Conservation (phyloP, 495 filamentous ascomycete genomes). For the Xylaria nigripes region DNA sequence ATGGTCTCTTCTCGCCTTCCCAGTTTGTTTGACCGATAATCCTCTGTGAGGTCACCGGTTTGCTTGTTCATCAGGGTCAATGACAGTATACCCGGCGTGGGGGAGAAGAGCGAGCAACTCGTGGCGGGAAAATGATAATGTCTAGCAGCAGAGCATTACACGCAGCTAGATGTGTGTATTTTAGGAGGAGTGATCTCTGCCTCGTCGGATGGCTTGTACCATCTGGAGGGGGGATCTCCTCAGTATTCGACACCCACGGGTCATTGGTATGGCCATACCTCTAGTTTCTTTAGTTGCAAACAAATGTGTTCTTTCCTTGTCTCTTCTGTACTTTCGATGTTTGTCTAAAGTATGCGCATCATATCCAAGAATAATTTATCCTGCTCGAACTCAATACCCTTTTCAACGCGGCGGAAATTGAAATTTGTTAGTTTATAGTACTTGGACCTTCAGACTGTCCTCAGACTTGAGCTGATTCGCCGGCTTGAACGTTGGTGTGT, state of each 20-base stretch:
- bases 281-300: slow-evolving; percentile 29
- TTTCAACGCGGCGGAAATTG: not conserved
- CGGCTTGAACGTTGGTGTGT: no score
- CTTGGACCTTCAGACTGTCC: not conserved
- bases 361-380: slow-evolving; percentile 24
- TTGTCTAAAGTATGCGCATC: slow-evolving; percentile 22
- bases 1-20: slow-evolving; percentile 7
- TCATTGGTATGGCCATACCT: slow-evolving; percentile 21
- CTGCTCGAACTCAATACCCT: slow-evolving; percentile 3
- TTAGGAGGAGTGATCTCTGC: slow-evolving; percentile 23
- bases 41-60: slow-evolving; percentile 22
- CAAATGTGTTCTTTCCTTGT: slow-evolving; percentile 24
- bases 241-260: slow-evolving; percentile 16
- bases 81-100: slow-evolving; percentile 28
- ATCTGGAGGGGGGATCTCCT: slow-evolving; percentile 15
- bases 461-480: no score
- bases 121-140: slow-evolving; percentile 26
- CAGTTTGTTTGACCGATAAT: slow-evolving; percentile 10
- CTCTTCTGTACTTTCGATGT: slow-evolving; percentile 21
- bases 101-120: slow-evolving; percentile 20
- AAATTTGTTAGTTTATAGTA: not conserved
- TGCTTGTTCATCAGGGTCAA: slow-evolving; percentile 21
- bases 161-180: slow-evolving; percentile 32
- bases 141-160: slow-evolving; percentile 17
- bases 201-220: slow-evolving; percentile 21